Conservation (phyloP, 805 yeast species). For the Kluyveromyces aestuarii region DNA sequence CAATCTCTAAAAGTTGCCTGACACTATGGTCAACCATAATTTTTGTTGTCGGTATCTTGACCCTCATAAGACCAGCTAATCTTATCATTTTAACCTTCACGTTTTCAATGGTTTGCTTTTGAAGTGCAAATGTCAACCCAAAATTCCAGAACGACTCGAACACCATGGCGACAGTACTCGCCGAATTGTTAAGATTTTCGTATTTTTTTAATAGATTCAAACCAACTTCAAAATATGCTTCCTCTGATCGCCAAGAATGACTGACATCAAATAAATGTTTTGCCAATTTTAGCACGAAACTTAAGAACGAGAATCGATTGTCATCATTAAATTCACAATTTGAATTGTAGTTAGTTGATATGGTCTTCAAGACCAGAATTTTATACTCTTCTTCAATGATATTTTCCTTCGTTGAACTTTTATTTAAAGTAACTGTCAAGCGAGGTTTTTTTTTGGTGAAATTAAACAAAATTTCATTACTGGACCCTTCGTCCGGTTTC, state of each 20-base stretch:
- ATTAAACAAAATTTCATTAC: constrained; percentile 9
- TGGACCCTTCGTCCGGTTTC: constrained; percentile 20
- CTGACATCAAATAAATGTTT: constrained; percentile 22
- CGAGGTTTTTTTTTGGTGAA: constrained; percentile 17
- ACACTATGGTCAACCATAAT: constrained; percentile 18
- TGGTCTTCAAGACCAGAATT: constrained; percentile 29
- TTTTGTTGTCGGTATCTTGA: constrained; percentile 8
- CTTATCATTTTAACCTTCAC: constrained; percentile 45
- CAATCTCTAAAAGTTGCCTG: constrained; percentile 23
- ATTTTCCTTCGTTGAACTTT: constrained; percentile 34
- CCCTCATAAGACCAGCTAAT: constrained; percentile 25
- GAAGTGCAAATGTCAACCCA: constrained; percentile 27
- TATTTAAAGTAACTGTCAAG: constrained; percentile 24
- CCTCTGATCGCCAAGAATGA: constrained; percentile 54
- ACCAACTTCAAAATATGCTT: constrained; percentile 37
- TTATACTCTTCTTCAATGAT: constrained; percentile 42
- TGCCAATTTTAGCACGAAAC: constrained; percentile 25
- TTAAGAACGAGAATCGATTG: constrained; percentile 7
- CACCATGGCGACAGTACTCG: constrained; percentile 5
- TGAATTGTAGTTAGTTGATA: constrained; percentile 15
- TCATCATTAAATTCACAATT: constrained; percentile 11
- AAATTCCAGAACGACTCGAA: constrained; percentile 17
- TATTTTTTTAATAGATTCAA: constrained; percentile 10
- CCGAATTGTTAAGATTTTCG: background rate
- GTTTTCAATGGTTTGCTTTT: constrained; percentile 41